phyloP scores from a whole-genome alignment of 352 stramenopile genomes.

The Plasmopara viticola region DNA sequence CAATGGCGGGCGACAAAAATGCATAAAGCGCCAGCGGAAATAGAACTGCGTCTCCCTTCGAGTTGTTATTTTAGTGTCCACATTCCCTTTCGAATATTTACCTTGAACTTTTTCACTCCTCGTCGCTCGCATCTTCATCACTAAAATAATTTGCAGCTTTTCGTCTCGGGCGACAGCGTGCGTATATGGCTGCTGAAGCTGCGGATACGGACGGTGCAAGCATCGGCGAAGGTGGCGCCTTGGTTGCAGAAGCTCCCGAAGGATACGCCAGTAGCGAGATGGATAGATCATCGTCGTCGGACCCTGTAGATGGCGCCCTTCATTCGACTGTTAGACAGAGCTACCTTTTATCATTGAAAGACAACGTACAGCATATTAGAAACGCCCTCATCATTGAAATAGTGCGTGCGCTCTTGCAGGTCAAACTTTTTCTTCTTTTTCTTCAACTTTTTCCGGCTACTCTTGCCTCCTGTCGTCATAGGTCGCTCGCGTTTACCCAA shows the following conservation, averaged over 20 bases:
- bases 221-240: neutral
- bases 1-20: slow-evolving; percentile 18
- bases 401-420: slow-evolving; percentile 46
- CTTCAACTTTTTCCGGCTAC: slow-evolving; percentile 36
- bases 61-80: slow-evolving; percentile 30
- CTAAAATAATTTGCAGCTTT: slow-evolving; percentile 64
- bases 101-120: slow-evolving; percentile 20
- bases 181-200: slow-evolving; percentile 10
- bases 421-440: slow-evolving; percentile 59
- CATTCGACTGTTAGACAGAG: slow-evolving; percentile 13
- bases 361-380: slow-evolving; percentile 59
- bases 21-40: slow-evolving; percentile 60
- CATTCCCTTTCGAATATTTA: neutral
- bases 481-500: slow-evolving; percentile 65
- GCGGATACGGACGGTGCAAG: slow-evolving; percentile 4
- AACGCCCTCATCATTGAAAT: slow-evolving; percentile 59
- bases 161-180: slow-evolving; percentile 24
- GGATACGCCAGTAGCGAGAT: slow-evolving; percentile 64
- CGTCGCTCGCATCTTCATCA: slow-evolving; percentile 67
- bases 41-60: slow-evolving; percentile 15
- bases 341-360: neutral
- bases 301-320: slow-evolving; percentile 29
- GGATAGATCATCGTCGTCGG: slow-evolving; percentile 56
- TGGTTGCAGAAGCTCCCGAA: slow-evolving; percentile 15
- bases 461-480: slow-evolving; percentile 30